A percentile compares a stretch with the other conserved stretches of the same genome.
Conservation (phyloP, 805 yeast species). For the Yarrowia divulgata region DNA sequence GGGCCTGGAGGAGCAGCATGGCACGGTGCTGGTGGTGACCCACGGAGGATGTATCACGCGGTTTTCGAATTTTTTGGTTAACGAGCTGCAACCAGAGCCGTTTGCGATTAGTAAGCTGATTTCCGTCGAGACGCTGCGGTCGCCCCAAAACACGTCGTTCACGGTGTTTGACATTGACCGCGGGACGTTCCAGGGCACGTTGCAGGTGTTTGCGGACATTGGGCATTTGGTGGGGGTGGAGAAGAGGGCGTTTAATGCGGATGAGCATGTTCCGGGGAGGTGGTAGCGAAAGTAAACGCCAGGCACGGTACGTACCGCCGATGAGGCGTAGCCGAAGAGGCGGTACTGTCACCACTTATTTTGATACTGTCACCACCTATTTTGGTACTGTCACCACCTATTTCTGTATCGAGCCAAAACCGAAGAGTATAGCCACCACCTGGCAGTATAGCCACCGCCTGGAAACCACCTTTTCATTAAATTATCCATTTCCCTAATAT, state of each 20-base stretch:
- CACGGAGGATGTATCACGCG: conserved; percentile 85
- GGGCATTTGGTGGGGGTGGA: conserved; percentile 6
- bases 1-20: conserved; percentile 49
- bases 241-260: conserved; percentile 19
- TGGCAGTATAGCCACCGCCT: no score
- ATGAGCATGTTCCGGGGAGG: conserved; percentile 11
- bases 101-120: conserved; percentile 54
- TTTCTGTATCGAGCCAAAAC: no score
- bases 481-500: no score
- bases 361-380: no score
- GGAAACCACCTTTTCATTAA: no score
- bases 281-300: background rate
- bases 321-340: no score
- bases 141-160: conserved; percentile 79
- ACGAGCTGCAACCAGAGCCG: conserved; percentile 46
- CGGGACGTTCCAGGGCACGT: conserved; percentile 40
- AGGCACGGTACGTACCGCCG: no score
- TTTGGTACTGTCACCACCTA: no score
- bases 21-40: conserved; percentile 62
- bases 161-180: conserved; percentile 67
- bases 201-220: conserved; percentile 27
- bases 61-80: conserved; percentile 60
- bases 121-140: conserved; percentile 55
- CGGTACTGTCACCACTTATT: no score
- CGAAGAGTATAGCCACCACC: no score